phyloP scores from a whole-genome alignment of 441 rosid species.

The Arabidopsis lyrata region DNA sequence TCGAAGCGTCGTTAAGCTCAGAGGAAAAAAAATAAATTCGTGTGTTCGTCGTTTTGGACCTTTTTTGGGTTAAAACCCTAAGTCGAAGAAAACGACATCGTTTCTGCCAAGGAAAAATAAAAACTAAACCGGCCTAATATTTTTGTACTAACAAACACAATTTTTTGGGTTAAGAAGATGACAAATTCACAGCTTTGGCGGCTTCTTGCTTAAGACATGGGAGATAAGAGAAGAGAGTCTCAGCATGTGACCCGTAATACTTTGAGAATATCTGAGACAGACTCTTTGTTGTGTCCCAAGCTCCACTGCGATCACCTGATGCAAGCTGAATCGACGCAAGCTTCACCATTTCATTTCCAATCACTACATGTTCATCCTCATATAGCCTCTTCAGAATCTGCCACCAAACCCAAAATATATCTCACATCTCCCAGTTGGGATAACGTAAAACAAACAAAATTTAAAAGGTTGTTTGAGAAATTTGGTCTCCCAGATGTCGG shows the following conservation, averaged over 20 bases:
- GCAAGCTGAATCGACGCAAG: conserved; percentile 70
- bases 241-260: conserved; percentile 69
- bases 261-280: conserved; percentile 51
- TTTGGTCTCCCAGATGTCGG: not conserved
- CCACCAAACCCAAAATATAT: conserved; percentile 26
- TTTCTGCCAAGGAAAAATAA: too few species aligned
- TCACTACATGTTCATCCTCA: conserved; percentile 64
- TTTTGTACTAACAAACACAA: not conserved
- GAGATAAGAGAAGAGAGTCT: conserved; percentile 55
- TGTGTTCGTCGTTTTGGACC: too few species aligned
- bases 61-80: too few species aligned
- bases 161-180: conserved; percentile 5
- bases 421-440: conserved; percentile 10
- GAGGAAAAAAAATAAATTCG: too few species aligned
- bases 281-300: conserved; percentile 52
- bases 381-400: conserved; percentile 81
- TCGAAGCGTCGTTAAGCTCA: too few species aligned
- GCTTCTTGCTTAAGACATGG: conserved; percentile 51
- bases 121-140: too few species aligned
- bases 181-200: conserved; percentile 26
- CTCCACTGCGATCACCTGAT: conserved; percentile 51
- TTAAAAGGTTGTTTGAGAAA: conserved; percentile 1
- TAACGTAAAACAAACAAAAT: not conserved
- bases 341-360: conserved; percentile 84
- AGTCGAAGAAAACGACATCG: too few species aligned